These are phyloP conservation scores for Tolypocladium album DNA, from an alignment of 2,329 filamentous ascomycete species.

Conservation along the genomic window DNA sequence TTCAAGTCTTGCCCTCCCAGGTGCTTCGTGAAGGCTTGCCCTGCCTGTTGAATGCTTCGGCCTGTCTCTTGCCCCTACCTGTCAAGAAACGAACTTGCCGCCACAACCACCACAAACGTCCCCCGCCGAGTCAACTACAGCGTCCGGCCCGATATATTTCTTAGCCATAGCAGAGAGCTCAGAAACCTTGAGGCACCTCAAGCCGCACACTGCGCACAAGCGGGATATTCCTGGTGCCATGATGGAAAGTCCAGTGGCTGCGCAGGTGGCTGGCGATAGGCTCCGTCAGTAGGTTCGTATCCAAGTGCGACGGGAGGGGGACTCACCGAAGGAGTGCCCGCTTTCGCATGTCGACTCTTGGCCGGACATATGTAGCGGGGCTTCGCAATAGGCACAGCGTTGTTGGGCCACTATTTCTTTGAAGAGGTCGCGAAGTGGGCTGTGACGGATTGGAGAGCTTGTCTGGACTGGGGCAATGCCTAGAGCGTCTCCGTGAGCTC, in stretches of 20 bases:
- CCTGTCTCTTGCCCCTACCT: not conserved
- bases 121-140: slow-evolving; percentile 17
- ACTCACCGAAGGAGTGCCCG: slow-evolving; percentile 29
- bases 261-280: slow-evolving; percentile 34
- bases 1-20: not conserved
- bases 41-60: not conserved
- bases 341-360: slow-evolving; percentile 27
- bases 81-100: slow-evolving; percentile 28
- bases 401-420: slow-evolving; percentile 22
- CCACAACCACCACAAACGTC: slow-evolving; percentile 29
- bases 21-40: not conserved
- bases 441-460: slow-evolving; percentile 7
- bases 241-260: slow-evolving; percentile 42
- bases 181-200: slow-evolving; percentile 35
- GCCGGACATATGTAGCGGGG: slow-evolving; percentile 18
- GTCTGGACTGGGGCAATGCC: slow-evolving; percentile 21
- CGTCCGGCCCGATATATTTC: slow-evolving; percentile 16
- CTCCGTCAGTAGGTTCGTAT: not conserved
- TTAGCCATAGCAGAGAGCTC: slow-evolving; percentile 26
- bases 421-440: slow-evolving; percentile 26
- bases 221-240: slow-evolving; percentile 41
- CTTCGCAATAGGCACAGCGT: slow-evolving; percentile 36
- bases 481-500: slow-evolving; percentile 33
- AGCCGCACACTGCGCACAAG: slow-evolving; percentile 43
- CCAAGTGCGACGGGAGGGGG: not conserved